These are phyloP conservation scores for Ceratobasidium theobromae DNA, from an alignment of 1,284 basidiomycete species.

Conservation along the genomic window DNA sequence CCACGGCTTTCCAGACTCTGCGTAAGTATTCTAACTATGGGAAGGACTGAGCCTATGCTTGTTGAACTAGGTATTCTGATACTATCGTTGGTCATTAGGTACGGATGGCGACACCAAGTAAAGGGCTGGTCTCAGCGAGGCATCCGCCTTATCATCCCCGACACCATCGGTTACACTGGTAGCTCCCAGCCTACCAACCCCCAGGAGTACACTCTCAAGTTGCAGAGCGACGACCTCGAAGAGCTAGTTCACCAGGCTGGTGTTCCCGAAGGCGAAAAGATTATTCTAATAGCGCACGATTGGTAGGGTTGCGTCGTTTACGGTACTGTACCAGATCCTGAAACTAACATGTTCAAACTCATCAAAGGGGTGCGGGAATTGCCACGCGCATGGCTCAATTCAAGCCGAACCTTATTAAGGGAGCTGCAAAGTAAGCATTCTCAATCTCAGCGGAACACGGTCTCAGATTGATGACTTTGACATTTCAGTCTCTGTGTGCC, in stretches of 20 bases:
- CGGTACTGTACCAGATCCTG: neutral
- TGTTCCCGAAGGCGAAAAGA: conserved; percentile 16
- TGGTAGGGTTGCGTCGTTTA: neutral
- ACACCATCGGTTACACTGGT: conserved; percentile 18
- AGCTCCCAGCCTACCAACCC: conserved; percentile 28
- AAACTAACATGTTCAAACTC: neutral
- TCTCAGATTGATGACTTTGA: neutral
- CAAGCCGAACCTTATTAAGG: conserved; percentile 21
- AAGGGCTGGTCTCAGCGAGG: conserved; percentile 31
- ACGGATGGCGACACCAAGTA: conserved; percentile 25
- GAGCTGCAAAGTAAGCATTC: conserved; percentile 2
- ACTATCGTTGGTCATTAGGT: neutral
- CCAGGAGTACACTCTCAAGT: conserved; percentile 9
- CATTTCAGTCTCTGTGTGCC: conserved; percentile 12
- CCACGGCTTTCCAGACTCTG: conserved; percentile 28
- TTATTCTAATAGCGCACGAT: conserved; percentile 17
- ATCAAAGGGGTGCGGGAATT: conserved; percentile 10
- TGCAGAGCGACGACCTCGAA: conserved; percentile 19
- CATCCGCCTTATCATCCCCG: conserved; percentile 23
- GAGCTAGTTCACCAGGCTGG: conserved; percentile 3
- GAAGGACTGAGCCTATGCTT: too few species aligned
- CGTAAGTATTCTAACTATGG: neutral
- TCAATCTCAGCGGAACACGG: neutral
- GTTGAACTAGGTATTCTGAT: neutral
- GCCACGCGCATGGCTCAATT: conserved; percentile 14